Conservation (phyloP, 2,329 filamentous ascomycete species). For the Meredithiella fracta region DNA sequence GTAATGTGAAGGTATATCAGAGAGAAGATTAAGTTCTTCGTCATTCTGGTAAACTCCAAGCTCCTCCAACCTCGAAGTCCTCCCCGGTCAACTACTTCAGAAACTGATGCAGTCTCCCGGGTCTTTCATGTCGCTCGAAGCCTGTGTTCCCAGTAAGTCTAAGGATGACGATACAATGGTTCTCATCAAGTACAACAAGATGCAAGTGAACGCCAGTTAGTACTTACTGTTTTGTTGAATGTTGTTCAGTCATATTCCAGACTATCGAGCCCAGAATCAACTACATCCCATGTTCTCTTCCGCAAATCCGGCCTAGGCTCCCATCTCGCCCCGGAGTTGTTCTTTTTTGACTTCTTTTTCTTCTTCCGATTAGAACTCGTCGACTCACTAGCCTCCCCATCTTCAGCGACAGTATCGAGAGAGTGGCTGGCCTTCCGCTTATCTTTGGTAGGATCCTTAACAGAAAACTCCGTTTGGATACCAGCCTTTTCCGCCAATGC, state of each 20-base stretch:
- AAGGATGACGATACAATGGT: constrained; percentile 86
- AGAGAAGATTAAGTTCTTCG: constrained; percentile 35
- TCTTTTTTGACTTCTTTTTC: constrained; percentile 22
- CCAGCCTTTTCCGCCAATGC: constrained; percentile 8
- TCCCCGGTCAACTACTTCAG: background rate
- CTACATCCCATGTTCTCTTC: constrained; percentile 51
- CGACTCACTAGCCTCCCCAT: constrained; percentile 6
- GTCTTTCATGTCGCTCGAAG: constrained; percentile 5
- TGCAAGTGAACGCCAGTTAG: background rate
- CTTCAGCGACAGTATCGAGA: constrained; percentile 14
- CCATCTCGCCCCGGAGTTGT: constrained; percentile 8
- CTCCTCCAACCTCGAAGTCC: constrained; percentile 8
- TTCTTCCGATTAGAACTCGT: constrained; percentile 15
- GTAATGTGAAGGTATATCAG: constrained; percentile 22
- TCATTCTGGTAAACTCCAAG: constrained; percentile 18
- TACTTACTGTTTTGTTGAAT: constrained; percentile 16
- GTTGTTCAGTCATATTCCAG: constrained; percentile 41
- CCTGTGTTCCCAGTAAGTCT: constrained; percentile 45
- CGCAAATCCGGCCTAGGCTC: constrained; percentile 43
- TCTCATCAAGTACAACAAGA: constrained; percentile 56
- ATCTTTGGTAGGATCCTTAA: constrained; percentile 5
- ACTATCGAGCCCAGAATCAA: constrained; percentile 42
- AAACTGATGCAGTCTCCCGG: background rate
- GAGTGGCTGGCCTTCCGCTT: background rate
- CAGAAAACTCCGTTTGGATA: constrained; percentile 9